These are phyloP conservation scores for Clitopilus hobsonii DNA, from an alignment of 768 basidiomycete genomes.

Conservation along the genomic window DNA sequence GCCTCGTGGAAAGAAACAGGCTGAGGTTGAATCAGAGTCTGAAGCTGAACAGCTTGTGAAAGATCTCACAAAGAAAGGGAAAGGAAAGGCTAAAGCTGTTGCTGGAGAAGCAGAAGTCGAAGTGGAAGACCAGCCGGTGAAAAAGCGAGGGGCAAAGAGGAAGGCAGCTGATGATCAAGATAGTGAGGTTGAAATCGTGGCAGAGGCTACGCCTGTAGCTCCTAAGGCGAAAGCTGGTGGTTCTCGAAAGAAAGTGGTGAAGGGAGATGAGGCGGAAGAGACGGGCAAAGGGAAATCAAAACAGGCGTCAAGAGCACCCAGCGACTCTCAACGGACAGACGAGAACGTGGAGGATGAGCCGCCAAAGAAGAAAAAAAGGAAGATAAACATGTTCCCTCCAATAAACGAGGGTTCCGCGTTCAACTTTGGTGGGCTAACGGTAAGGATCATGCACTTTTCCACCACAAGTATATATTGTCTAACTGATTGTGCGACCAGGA, in stretches of 20 bases:
- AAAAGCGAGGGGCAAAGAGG: not conserved
- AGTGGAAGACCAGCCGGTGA: slow-evolving; percentile 17
- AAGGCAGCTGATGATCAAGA: not conserved
- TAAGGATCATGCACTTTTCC: slow-evolving; percentile 35
- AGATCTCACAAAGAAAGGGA: slow-evolving; percentile 20
- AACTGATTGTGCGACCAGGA: not conserved
- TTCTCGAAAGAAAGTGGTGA: not conserved
- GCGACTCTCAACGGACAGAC: slow-evolving; percentile 8
- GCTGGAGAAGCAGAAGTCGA: slow-evolving; percentile 10
- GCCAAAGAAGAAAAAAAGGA: slow-evolving; percentile 66
- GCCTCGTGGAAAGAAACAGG: not conserved
- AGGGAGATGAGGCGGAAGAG: slow-evolving; percentile 3
- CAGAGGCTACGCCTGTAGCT: slow-evolving; percentile 11
- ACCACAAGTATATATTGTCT: slow-evolving; percentile 25
- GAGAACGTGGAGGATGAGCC: slow-evolving; percentile 18
- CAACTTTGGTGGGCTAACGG: not conserved
- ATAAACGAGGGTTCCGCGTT: not conserved
- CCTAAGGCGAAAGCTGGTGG: slow-evolving; percentile 11
- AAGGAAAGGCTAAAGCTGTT: slow-evolving; percentile 22
- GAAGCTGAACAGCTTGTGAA: slow-evolving; percentile 12
- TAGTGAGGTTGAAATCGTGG: slow-evolving; percentile 16
- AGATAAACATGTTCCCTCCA: slow-evolving; percentile 56
- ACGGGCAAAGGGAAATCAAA: slow-evolving; percentile 5
- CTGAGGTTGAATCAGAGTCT: slow-evolving; percentile 6
- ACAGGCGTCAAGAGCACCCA: slow-evolving; percentile 12